Evolutionary conservation across 164 flowering plant genomes (phyloP).

Genomic region (Warburgia ugandensis): DNA sequence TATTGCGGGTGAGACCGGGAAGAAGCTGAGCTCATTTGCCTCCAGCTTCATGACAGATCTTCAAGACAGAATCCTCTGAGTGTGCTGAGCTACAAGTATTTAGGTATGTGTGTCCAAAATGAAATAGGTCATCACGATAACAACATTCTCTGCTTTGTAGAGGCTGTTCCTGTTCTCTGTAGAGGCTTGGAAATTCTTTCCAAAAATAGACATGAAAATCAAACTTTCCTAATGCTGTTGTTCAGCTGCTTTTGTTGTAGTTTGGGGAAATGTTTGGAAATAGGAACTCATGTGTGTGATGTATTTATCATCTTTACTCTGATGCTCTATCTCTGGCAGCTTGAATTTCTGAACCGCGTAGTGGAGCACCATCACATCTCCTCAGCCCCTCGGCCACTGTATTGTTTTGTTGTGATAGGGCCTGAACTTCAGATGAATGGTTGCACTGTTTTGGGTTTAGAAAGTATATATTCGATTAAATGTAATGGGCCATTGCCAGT

Average conservation of each 20-base stretch:
- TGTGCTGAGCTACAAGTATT: neutral
- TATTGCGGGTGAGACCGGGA: conserved; percentile 97
- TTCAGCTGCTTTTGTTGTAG: conserved; percentile 1
- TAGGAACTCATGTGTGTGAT: neutral
- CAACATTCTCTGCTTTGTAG: neutral
- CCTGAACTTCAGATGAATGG: too few species aligned
- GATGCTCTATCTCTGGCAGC: too few species aligned
- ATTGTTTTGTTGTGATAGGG: too few species aligned
- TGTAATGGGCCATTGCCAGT: too few species aligned
- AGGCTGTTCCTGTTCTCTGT: neutral
- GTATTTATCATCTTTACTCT: neutral
- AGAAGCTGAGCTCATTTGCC: conserved; percentile 76
- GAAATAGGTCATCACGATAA: neutral
- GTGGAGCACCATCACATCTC: too few species aligned
- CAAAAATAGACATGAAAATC: conserved; percentile 1
- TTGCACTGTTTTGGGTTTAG: too few species aligned
- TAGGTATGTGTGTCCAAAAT: neutral
- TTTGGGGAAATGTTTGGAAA: conserved; percentile 1
- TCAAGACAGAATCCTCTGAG: conserved; percentile 85
- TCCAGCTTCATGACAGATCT: conserved; percentile 71
- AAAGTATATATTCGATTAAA: too few species aligned
- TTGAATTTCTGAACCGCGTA: too few species aligned
- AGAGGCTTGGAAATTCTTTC: conserved; percentile 2
- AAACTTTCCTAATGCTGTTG: conserved; percentile 1
- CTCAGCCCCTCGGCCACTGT: too few species aligned